These are phyloP conservation scores for Solanum medicagineum DNA, from an alignment of 257 asterid species.

Conservation along the genomic window DNA sequence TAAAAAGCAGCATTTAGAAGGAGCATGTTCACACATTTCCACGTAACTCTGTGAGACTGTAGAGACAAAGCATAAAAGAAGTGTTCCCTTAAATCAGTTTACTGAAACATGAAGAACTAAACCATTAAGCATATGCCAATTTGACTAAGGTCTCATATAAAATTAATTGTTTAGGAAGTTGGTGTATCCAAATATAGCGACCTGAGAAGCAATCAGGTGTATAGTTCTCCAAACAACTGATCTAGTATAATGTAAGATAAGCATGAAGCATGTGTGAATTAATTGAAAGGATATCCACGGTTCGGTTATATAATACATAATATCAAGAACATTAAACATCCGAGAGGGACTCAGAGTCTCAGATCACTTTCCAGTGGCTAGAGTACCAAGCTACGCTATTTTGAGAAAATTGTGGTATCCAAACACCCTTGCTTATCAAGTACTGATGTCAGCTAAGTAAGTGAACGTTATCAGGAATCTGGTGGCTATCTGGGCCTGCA, in stretches of 20 bases:
- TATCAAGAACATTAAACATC: background rate
- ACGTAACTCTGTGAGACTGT: background rate
- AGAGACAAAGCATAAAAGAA: background rate
- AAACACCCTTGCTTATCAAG: background rate
- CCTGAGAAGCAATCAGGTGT: background rate
- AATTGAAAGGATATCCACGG: background rate
- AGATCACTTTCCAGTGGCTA: background rate
- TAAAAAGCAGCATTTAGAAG: constrained; percentile 15
- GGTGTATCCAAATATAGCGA: background rate
- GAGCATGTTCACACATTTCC: background rate
- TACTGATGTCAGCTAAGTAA: background rate
- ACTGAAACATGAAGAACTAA: background rate
- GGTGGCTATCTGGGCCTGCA: background rate
- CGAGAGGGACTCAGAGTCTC: background rate
- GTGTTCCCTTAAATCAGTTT: background rate
- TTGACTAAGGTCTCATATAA: background rate
- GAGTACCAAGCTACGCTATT: background rate
- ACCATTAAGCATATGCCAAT: background rate
- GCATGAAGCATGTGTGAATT: background rate
- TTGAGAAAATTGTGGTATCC: background rate
- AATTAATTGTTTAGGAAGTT: background rate
- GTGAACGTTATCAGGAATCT: background rate
- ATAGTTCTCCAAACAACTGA: background rate
- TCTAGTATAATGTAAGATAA: background rate
- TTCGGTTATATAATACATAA: background rate